phyloP scores from a whole-genome alignment of 2,329 filamentous ascomycete genomes.

The Colletotrichum sp. region DNA sequence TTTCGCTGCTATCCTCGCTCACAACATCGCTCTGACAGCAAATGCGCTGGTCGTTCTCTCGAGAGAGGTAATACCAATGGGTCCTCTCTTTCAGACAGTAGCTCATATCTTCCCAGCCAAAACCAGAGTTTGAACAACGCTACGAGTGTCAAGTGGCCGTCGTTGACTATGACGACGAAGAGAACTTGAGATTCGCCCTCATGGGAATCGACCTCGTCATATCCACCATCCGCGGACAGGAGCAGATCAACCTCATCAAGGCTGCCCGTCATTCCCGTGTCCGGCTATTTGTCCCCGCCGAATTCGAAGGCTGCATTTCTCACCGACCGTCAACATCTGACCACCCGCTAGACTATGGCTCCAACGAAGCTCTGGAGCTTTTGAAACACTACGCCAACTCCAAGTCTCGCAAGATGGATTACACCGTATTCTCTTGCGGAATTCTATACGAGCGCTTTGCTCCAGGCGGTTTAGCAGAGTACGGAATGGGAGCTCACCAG shows the following conservation, averaged over 20 bases:
- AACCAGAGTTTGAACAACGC: constrained; percentile 55
- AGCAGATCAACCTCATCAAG: constrained; percentile 75
- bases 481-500: constrained; percentile 63
- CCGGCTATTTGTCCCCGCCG: constrained; percentile 74
- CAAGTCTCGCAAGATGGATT: constrained; percentile 60
- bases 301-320: constrained; percentile 71
- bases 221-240: constrained; percentile 70
- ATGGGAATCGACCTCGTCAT: constrained; percentile 77
- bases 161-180: constrained; percentile 69
- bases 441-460: constrained; percentile 79
- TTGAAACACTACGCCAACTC: constrained; percentile 58
- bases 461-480: constrained; percentile 65
- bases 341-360: constrained; percentile 68
- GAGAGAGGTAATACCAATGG: constrained; percentile 55
- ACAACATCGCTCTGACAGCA: constrained; percentile 66
- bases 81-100: not conserved
- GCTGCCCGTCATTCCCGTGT: constrained; percentile 71
- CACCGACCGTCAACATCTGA: constrained; percentile 50
- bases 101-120: constrained; percentile 42
- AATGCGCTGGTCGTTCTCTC: constrained; percentile 77
- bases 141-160: constrained; percentile 69
- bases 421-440: constrained; percentile 76
- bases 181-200: constrained; percentile 68
- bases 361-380: constrained; percentile 59
- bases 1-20: constrained; percentile 49